Conservation (phyloP, 2,329 filamentous ascomycete genomes). For the Aspergillus arachidicola region DNA sequence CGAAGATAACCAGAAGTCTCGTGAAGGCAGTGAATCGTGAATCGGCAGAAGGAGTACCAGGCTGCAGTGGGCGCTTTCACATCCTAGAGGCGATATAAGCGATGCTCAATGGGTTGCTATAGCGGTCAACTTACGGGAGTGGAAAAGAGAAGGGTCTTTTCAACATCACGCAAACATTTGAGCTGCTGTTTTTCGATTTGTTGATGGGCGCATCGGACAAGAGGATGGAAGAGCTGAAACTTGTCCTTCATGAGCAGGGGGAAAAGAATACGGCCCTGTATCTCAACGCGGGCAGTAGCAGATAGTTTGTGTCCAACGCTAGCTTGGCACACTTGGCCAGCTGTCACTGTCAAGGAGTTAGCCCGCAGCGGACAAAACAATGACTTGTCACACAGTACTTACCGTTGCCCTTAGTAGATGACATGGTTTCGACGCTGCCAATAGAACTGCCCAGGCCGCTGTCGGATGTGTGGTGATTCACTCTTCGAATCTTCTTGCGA, state of each 20-base stretch:
- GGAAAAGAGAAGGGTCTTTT: slow-evolving; percentile 88
- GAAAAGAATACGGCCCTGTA: slow-evolving; percentile 75
- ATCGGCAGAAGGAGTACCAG: slow-evolving; percentile 88
- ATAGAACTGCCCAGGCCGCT: slow-evolving; percentile 87
- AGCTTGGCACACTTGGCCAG: slow-evolving; percentile 27
- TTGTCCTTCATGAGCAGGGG: slow-evolving; percentile 74
- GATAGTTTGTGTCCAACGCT: slow-evolving; percentile 60
- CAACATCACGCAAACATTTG: slow-evolving; percentile 86
- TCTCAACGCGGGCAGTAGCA: slow-evolving; percentile 71
- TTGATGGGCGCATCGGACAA: slow-evolving; percentile 76
- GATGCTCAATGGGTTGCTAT: slow-evolving; percentile 70
- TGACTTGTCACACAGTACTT: slow-evolving; percentile 41
- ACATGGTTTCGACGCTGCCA: slow-evolving; percentile 55
- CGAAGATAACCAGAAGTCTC: slow-evolving; percentile 82
- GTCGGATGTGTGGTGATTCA: slow-evolving; percentile 74
- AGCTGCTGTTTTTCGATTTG: slow-evolving; percentile 84
- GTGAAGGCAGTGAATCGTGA: slow-evolving; percentile 86
- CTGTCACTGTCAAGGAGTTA: slow-evolving; percentile 26
- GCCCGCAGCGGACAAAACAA: slow-evolving; percentile 18
- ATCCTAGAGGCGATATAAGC: slow-evolving; percentile 6
- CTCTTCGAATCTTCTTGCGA: slow-evolving; percentile 15
- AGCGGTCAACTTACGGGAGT: slow-evolving; percentile 81
- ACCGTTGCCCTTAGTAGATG: slow-evolving; percentile 46
- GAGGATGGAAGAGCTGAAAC: slow-evolving; percentile 77
- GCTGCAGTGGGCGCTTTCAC: slow-evolving; percentile 60